Evolutionary conservation across 139 green algal species (phyloP), one percentile per base, ranked within the genome.

Genomic region (Chlorella sorokiniana): DNA sequence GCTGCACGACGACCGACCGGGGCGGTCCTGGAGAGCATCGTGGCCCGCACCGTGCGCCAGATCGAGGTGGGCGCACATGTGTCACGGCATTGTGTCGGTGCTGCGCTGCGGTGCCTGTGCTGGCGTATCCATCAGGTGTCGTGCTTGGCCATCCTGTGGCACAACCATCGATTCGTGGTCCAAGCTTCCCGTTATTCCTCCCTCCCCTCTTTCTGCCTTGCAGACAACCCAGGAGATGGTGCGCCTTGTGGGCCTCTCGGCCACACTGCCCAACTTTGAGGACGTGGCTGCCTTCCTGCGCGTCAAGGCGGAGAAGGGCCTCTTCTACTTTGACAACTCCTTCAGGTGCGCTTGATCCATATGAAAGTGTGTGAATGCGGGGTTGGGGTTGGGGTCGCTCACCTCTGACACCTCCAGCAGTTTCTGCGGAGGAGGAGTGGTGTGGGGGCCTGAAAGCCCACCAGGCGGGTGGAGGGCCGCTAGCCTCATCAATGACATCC

Each of bases 321-420:
- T 99, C 8, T 99, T 99, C 88, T 92, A 95, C 88, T 99, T 99
- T 81, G 96, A 99, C 93, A 97, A 97, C 90, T 93, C 81, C 69
- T 97, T 94, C 91, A 85, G 92, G 31, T 81, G 61, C 38, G 52
- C 35, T 1, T 3, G 41, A 22, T n/a, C 27, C 9, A 41, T 37
- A 4, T 16, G 38, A 16, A 41, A 2, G 37, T 38, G 62, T 69
- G 29, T 52, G 20, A 23, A 11, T 40, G 68, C 9, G 56, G 16
- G 56, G 18, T 31, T 54, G 68, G 41, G 41, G 37, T 5, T 7
- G 10, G 59, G 25, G 59, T 29, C 27, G 54, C 54, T 63, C n/a
- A n/a, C n/a, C n/a, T n/a, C n/a, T n/a, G n/a, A n/a, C n/a, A n/a
- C n/a, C n/a, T n/a, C n/a, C n/a, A n/a, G n/a, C n/a, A n/a, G n/a